These are phyloP conservation scores for Phaffia rhodozyma DNA, from an alignment of 1,284 basidiomycete species.

Conservation along the genomic window DNA sequence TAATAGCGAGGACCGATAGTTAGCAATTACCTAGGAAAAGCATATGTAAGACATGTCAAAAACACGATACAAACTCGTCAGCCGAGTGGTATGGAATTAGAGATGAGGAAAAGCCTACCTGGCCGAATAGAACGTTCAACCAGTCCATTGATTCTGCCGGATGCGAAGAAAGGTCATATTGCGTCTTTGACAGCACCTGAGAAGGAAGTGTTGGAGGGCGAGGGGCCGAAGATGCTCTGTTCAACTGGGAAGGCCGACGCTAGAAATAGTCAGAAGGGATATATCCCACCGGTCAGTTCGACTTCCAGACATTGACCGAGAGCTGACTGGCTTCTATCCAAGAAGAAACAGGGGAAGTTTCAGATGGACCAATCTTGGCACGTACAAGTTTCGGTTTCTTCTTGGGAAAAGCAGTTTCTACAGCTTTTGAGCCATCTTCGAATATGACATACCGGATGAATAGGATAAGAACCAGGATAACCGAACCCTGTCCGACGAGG, in stretches of 20 bases:
- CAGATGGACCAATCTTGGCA: not conserved
- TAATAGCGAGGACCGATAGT: constrained; percentile 35
- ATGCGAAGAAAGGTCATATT: constrained; percentile 43
- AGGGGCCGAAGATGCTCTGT: constrained; percentile 26
- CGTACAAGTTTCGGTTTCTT: constrained; percentile 17
- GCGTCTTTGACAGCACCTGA: constrained; percentile 37
- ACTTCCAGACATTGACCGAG: not conserved
- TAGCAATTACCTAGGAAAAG: constrained; percentile 30
- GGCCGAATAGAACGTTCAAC: constrained; percentile 45
- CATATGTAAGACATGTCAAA: too few relatives aligned
- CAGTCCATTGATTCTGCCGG: constrained; percentile 43
- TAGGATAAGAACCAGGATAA: constrained; percentile 35
- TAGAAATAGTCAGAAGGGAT: constrained; percentile 17
- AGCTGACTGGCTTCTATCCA: constrained; percentile 1
- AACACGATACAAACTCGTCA: not conserved
- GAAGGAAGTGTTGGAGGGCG: constrained; percentile 32
- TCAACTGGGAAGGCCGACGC: constrained; percentile 18
- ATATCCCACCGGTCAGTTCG: constrained; percentile 9
- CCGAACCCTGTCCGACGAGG: constrained; percentile 41
- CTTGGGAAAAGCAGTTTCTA: constrained; percentile 17
- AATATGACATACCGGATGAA: constrained; percentile 46
- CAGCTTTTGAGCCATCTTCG: constrained; percentile 34
- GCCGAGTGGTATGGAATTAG: constrained; percentile 26
- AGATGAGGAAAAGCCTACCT: constrained; percentile 31
- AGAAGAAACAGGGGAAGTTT: not conserved